Evolutionary conservation across 805 yeast genomes (phyloP).

Genomic region (Starmerella floricola): DNA sequence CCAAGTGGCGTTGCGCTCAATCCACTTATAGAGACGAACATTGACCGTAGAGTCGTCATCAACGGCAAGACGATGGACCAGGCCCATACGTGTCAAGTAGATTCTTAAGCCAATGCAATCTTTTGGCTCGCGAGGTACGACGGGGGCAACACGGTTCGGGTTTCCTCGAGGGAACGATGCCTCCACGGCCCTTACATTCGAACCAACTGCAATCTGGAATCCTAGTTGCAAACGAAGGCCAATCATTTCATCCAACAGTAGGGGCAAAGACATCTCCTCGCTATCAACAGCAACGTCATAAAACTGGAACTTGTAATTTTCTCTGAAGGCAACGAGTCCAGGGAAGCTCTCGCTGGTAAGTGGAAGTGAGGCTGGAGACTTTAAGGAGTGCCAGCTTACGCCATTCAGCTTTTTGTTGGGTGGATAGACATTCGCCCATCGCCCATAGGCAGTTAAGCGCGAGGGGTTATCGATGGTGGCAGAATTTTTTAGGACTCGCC

Average conservation of each 20-base stretch:
- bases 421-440: slow-evolving; percentile 90
- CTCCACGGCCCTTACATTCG: slow-evolving; percentile 54
- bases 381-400: slow-evolving; percentile 85
- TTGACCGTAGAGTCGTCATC: slow-evolving; percentile 61
- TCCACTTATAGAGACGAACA: slow-evolving; percentile 54
- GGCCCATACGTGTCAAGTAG: slow-evolving; percentile 66
- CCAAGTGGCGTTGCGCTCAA: slow-evolving; percentile 14
- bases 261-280: slow-evolving; percentile 25
- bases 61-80: slow-evolving; percentile 70
- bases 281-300: slow-evolving; percentile 38
- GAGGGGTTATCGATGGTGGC: slow-evolving; percentile 42
- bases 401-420: slow-evolving; percentile 49
- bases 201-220: slow-evolving; percentile 78
- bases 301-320: slow-evolving; percentile 66
- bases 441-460: slow-evolving; percentile 51
- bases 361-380: slow-evolving; percentile 90
- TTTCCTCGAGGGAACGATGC: slow-evolving; percentile 44
- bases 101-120: slow-evolving; percentile 48
- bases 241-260: slow-evolving; percentile 76
- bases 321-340: slow-evolving; percentile 48
- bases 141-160: slow-evolving; percentile 44
- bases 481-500: slow-evolving; percentile 67
- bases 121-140: slow-evolving; percentile 34
- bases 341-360: slow-evolving; percentile 72
- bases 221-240: slow-evolving; percentile 73